Evolutionary conservation across 2,329 filamentous ascomycete genomes (phyloP).

Genomic region (Cordyceps militaris): DNA sequence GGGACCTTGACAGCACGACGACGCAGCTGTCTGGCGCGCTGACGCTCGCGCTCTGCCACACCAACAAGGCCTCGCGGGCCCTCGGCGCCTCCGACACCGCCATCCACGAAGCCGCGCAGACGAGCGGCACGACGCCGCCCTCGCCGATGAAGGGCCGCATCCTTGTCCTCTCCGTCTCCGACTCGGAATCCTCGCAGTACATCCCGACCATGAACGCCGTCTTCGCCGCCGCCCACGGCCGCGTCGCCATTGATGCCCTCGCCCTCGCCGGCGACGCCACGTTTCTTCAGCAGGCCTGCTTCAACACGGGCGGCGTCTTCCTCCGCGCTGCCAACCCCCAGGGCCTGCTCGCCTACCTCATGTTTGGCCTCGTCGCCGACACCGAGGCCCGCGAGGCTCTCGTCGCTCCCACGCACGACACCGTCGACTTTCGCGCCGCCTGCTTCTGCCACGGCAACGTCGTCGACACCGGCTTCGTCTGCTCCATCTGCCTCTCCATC

Average conservation of each 20-base stretch:
- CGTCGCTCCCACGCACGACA: conserved; percentile 71
- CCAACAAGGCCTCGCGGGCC: conserved; percentile 71
- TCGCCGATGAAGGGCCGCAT: conserved; percentile 53
- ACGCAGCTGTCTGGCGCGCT: conserved; percentile 88
- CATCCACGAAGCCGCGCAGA: conserved; percentile 30
- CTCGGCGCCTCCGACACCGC: conserved; percentile 50
- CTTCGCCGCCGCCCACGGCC: conserved; percentile 83
- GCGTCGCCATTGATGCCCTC: conserved; percentile 87
- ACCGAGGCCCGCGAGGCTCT: conserved; percentile 51
- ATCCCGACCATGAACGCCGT: conserved; percentile 98
- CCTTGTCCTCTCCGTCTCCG: conserved; percentile 82
- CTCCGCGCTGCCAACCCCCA: conserved; percentile 48
- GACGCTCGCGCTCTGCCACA: conserved; percentile 81
- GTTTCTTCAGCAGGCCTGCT: conserved; percentile 83
- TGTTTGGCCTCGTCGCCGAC: conserved; percentile 82
- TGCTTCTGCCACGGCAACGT: conserved; percentile 94
- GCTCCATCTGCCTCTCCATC: conserved; percentile 92
- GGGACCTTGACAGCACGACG: conserved; percentile 64
- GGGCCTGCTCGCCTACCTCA: conserved; percentile 83
- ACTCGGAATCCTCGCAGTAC: conserved; percentile 80
- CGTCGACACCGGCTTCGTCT: conserved; percentile 89
- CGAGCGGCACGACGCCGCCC: conserved; percentile 23
- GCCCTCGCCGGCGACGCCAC: conserved; percentile 80
- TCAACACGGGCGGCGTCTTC: conserved; percentile 54
- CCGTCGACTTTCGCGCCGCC: conserved; percentile 94